These are phyloP conservation scores for Macrophomina tecta DNA, from an alignment of 2,329 filamentous ascomycete genomes.

Conservation along the genomic window DNA sequence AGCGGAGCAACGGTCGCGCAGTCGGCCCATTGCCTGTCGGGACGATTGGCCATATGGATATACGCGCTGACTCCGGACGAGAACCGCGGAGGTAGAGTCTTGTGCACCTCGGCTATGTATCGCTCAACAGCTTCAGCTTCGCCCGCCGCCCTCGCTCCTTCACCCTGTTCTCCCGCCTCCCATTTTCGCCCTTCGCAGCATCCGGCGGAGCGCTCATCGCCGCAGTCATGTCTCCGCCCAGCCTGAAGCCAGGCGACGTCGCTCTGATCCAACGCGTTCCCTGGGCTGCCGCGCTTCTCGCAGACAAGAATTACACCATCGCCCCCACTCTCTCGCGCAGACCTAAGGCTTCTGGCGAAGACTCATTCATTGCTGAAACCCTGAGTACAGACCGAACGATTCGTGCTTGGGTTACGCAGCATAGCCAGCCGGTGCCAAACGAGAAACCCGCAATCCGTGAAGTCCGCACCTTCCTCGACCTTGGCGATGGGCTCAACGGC, in stretches of 20 bases:
- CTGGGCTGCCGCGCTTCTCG: constrained; percentile 57
- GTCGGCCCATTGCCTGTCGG: too few relatives aligned
- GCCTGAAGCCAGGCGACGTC: background rate
- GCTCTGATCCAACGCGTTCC: constrained; percentile 46
- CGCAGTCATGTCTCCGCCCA: background rate
- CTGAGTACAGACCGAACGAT: constrained; percentile 60
- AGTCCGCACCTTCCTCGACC: constrained; percentile 47
- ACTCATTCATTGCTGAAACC: constrained; percentile 60
- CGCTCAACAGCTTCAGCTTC: background rate
- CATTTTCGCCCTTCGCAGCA: background rate
- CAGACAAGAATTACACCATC: constrained; percentile 49
- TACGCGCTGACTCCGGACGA: background rate
- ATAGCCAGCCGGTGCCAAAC: constrained; percentile 11
- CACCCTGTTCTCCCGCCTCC: background rate
- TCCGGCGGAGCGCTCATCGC: background rate
- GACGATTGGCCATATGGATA: too few relatives aligned
- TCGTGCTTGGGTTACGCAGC: constrained; percentile 49
- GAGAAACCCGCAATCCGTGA: constrained; percentile 39
- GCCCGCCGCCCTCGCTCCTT: background rate
- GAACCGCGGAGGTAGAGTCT: background rate
- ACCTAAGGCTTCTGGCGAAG: constrained; percentile 51
- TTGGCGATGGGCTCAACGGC: constrained; percentile 62
- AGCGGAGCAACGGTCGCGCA: too few relatives aligned
- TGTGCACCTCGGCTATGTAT: constrained; percentile 8
- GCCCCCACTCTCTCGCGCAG: constrained; percentile 47